A percentile compares a stretch with the other conserved stretches of the same genome.
Evolutionary conservation across 1,139 yeast genomes (phyloP).

Genomic region (Candida albicans): DNA sequence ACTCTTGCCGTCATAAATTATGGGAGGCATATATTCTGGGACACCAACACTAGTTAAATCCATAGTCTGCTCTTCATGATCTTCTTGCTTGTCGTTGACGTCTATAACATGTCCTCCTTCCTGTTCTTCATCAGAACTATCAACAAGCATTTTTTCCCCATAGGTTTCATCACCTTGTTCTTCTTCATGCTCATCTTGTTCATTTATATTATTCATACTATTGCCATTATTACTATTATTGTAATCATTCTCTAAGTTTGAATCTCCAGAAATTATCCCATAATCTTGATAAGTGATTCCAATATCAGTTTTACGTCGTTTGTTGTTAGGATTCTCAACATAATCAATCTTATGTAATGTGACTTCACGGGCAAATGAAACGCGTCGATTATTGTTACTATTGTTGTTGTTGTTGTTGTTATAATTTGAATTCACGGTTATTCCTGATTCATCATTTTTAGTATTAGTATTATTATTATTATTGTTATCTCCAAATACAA

Average conservation of each 20-base stretch:
- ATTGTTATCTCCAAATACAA: neutral
- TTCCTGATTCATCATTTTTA: no score
- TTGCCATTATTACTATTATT: no score
- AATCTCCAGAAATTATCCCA: no score
- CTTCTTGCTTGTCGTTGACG: slow-evolving; percentile 6
- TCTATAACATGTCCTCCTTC: slow-evolving; percentile 16
- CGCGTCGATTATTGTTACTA: slow-evolving; percentile 39
- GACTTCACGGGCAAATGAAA: slow-evolving; percentile 76
- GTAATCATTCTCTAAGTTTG: no score
- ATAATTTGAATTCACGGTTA: neutral
- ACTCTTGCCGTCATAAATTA: no score
- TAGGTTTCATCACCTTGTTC: slow-evolving; percentile 1
- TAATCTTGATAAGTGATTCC: neutral
- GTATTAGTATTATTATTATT: neutral
- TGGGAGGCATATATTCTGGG: neutral
- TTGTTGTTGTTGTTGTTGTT: neutral
- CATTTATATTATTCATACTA: no score
- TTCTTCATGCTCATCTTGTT: neutral
- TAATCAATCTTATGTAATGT: slow-evolving; percentile 66
- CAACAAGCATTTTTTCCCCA: slow-evolving; percentile 18
- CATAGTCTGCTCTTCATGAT: slow-evolving; percentile 16
- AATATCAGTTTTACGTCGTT: slow-evolving; percentile 39
- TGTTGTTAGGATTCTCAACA: slow-evolving; percentile 28
- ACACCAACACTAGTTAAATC: slow-evolving; percentile 15
- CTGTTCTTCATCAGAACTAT: slow-evolving; percentile 21